phyloP scores from a whole-genome alignment of 2,329 filamentous ascomycete genomes.

The Scedosporium aurantiacum region DNA sequence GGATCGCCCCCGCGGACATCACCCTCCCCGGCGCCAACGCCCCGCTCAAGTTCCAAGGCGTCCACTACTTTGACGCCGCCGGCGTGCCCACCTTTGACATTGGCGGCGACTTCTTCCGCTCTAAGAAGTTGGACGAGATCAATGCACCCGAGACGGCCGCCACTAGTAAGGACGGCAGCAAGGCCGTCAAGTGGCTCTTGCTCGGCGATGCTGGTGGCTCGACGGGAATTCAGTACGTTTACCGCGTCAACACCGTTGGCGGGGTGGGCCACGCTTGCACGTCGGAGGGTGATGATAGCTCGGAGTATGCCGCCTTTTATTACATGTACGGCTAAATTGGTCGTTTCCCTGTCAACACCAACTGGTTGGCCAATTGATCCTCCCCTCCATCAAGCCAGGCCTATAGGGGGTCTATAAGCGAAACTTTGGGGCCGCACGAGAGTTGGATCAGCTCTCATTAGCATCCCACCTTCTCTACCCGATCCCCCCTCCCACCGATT shows the following conservation, averaged over 20 bases:
- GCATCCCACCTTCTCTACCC: neutral
- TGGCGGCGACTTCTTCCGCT: constrained; percentile 27
- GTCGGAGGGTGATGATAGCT: constrained; percentile 31
- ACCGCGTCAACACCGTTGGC: constrained; percentile 44
- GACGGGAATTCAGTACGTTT: constrained; percentile 30
- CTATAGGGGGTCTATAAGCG: neutral
- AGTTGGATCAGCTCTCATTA: neutral
- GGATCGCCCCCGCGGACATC: constrained; percentile 28
- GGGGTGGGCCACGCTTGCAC: constrained; percentile 34
- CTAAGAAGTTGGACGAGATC: constrained; percentile 36
- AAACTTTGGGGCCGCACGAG: neutral
- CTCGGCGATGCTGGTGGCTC: constrained; percentile 31
- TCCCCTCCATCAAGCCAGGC: too few relatives aligned
- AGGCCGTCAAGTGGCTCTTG: constrained; percentile 44
- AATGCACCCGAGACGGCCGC: constrained; percentile 40
- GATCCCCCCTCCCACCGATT: neutral
- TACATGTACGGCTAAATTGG: constrained; percentile 38
- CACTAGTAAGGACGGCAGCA: constrained; percentile 33
- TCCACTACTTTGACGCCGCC: constrained; percentile 53
- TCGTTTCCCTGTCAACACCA: neutral
- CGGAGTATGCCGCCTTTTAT: constrained; percentile 46
- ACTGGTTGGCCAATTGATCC: too few relatives aligned
- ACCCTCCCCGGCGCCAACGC: constrained; percentile 19
- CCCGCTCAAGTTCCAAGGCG: constrained; percentile 39
- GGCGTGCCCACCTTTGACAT: constrained; percentile 51